phyloP scores from a whole-genome alignment of 768 basidiomycete genomes.

The Naganishia randhawae region DNA sequence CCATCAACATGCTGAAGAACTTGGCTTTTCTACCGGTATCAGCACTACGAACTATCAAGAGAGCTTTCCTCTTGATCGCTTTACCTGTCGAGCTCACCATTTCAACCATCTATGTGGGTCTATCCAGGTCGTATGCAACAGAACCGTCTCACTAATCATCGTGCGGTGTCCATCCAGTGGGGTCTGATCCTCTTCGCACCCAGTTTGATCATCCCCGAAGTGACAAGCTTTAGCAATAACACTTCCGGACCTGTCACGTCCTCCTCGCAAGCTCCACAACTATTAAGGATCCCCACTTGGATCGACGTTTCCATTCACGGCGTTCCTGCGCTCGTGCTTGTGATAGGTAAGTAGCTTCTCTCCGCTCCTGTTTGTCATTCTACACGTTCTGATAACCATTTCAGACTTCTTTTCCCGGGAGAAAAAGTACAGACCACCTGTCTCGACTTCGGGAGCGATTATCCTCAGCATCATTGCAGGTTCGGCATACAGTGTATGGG shows the following conservation, averaged over 20 bases:
- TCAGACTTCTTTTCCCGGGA: conserved; percentile 68
- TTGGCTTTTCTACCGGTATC: conserved; percentile 15
- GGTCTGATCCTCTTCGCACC: conserved; percentile 52
- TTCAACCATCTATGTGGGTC: conserved; percentile 58
- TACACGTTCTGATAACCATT: conserved; percentile 5
- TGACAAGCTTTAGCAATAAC: conserved; percentile 29
- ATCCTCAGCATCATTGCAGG: conserved; percentile 48
- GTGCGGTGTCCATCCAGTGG: conserved; percentile 10
- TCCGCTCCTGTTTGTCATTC: not conserved
- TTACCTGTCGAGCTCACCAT: conserved; percentile 63
- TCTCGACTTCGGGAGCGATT: conserved; percentile 50
- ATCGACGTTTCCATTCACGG: conserved; percentile 68
- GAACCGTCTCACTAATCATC: not conserved
- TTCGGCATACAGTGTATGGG: conserved; percentile 61
- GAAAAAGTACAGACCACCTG: conserved; percentile 54
- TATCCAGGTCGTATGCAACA: not conserved
- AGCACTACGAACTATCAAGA: conserved; percentile 57
- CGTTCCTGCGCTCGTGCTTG: conserved; percentile 59
- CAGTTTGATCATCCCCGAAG: conserved; percentile 57
- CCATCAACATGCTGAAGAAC: not conserved
- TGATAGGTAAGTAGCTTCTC: conserved; percentile 52
- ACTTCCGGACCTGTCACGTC: conserved; percentile 43
- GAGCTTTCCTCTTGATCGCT: conserved; percentile 61
- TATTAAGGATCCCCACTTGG: conserved; percentile 55
- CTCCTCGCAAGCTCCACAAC: conserved; percentile 18